Evolutionary conservation across 2,329 filamentous ascomycete genomes (phyloP).

Genomic region (Diaporthe sp.): DNA sequence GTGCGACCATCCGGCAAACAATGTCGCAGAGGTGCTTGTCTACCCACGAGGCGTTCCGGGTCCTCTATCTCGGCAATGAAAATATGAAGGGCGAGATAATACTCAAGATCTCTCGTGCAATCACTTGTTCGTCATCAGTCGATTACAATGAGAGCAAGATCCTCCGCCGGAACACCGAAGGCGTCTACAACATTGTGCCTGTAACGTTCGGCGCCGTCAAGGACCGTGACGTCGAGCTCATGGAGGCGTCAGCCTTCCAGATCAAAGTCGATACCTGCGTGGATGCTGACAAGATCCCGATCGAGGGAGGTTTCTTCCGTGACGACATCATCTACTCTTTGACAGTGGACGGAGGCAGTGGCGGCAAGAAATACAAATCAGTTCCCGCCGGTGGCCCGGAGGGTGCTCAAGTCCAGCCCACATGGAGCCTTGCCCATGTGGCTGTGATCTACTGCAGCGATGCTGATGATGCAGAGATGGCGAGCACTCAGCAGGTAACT

Average conservation of each 20-base stretch:
- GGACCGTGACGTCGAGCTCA: slow-evolving; percentile 61
- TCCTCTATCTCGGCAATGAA: slow-evolving; percentile 60
- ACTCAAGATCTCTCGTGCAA: slow-evolving; percentile 59
- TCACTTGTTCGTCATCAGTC: slow-evolving; percentile 52
- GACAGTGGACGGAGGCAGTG: slow-evolving; percentile 52
- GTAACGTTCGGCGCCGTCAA: slow-evolving; percentile 58
- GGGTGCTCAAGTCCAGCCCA: slow-evolving; percentile 52
- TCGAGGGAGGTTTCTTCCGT: slow-evolving; percentile 39
- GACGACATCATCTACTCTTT: slow-evolving; percentile 48
- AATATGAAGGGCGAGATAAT: slow-evolving; percentile 53
- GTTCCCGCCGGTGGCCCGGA: slow-evolving; percentile 44
- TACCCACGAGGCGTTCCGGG: slow-evolving; percentile 56
- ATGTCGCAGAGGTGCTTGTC: slow-evolving; percentile 58
- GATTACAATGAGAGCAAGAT: slow-evolving; percentile 43
- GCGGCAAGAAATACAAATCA: slow-evolving; percentile 50
- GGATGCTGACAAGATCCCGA: slow-evolving; percentile 48
- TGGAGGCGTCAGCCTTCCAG: slow-evolving; percentile 61
- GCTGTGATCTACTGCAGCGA: slow-evolving; percentile 61
- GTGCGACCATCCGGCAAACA: slow-evolving; percentile 58
- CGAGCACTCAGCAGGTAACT: slow-evolving; percentile 52
- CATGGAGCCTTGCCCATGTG: slow-evolving; percentile 60
- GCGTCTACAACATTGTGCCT: slow-evolving; percentile 62
- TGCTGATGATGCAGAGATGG: slow-evolving; percentile 50
- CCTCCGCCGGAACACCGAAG: slow-evolving; percentile 48
- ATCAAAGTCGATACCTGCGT: slow-evolving; percentile 62